Conservation (phyloP, 192 early-diverging fungal genomes). For the Coemansia sp. region DNA sequence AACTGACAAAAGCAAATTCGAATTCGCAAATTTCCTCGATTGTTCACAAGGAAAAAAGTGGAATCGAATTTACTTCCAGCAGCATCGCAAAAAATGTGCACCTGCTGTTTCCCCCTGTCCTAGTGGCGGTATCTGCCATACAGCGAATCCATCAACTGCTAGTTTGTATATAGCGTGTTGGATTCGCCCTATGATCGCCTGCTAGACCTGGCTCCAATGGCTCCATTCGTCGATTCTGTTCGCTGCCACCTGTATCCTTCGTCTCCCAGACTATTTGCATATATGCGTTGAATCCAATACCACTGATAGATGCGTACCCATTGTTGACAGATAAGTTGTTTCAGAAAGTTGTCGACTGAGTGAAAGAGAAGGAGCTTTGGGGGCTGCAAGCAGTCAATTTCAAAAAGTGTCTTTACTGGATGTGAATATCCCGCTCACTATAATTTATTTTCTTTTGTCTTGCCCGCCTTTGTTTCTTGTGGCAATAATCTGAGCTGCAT, state of each 20-base stretch:
- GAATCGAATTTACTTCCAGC: no score
- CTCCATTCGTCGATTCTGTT: no score
- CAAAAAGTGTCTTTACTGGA: background rate
- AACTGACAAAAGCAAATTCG: no score
- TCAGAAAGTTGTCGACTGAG: constrained; percentile 28
- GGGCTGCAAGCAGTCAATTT: background rate
- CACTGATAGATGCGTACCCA: constrained; percentile 37
- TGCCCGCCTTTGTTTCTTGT: background rate
- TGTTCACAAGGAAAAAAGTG: no score
- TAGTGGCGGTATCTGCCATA: no score
- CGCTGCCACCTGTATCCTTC: no score
- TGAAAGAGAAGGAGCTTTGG: constrained; percentile 23
- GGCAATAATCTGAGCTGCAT: background rate
- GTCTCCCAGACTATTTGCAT: no score
- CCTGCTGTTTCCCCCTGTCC: no score
- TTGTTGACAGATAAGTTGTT: constrained; percentile 26
- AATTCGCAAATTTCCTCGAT: no score
- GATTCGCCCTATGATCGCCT: constrained; percentile 4
- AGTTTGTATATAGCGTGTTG: constrained; percentile 6
- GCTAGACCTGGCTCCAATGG: no score
- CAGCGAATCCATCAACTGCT: constrained; percentile 21
- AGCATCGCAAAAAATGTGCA: no score
- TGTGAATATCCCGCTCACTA: no score
- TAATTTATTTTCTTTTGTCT: background rate
- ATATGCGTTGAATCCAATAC: background rate